phyloP scores from a whole-genome alignment of 2,329 filamentous ascomycete species.

The Beauveria pseudobassiana region DNA sequence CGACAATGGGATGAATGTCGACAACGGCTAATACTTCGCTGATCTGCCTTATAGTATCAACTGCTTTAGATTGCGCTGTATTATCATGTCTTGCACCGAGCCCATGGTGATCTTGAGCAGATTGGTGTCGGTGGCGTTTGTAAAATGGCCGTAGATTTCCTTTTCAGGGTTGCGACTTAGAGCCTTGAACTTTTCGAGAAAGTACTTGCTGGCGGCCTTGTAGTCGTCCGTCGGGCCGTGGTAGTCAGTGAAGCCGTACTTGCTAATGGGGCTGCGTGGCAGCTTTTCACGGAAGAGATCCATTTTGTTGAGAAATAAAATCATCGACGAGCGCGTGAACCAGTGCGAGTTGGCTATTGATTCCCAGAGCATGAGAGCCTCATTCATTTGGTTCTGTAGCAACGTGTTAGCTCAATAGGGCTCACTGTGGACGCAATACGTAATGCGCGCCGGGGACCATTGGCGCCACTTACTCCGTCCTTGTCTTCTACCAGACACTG shows the following conservation, averaged over 20 bases:
- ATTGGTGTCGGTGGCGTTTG: constrained; percentile 60
- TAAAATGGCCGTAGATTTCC: constrained; percentile 57
- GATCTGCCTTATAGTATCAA: constrained; percentile 52
- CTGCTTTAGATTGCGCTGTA: constrained; percentile 74
- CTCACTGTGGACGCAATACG: neutral
- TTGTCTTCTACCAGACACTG: constrained; percentile 95
- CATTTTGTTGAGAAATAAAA: constrained; percentile 83
- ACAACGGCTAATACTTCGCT: neutral
- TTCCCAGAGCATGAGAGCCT: constrained; percentile 80
- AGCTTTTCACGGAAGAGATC: constrained; percentile 78
- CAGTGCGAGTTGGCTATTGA: constrained; percentile 80
- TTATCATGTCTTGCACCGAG: constrained; percentile 82
- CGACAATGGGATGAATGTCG: neutral
- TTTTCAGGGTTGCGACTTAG: constrained; percentile 63
- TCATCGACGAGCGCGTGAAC: constrained; percentile 75
- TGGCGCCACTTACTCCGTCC: constrained; percentile 66
- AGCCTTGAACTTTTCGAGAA: constrained; percentile 71
- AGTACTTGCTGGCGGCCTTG: constrained; percentile 71
- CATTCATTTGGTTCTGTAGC: constrained; percentile 79
- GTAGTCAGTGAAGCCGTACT: constrained; percentile 73
- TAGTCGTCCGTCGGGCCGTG: constrained; percentile 63
- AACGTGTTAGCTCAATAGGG: constrained; percentile 13
- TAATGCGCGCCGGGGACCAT: neutral
- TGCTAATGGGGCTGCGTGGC: constrained; percentile 59
- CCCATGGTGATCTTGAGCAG: constrained; percentile 80